Base-by-base conservation (phyloP, 176 grass and related monocot genomes). In the Rhynchospora tenuis region DNA sequence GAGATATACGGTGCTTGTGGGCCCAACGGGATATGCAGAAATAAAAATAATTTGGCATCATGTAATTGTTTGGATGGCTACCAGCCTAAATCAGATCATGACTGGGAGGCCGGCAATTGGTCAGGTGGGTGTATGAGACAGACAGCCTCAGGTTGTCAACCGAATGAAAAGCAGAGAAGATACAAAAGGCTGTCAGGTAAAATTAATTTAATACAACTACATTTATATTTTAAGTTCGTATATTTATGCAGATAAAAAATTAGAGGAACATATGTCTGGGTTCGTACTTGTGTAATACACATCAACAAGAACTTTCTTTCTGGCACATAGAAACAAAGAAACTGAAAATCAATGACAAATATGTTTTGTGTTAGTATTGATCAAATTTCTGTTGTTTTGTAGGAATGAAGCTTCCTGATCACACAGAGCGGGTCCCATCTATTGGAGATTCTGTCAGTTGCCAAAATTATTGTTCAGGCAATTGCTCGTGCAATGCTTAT, bases 401-500 rank as follows among this genome's bases (percentile, higher is more conserved):
- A 67, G 89, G 89, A n/a, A 61, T 92, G 55, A 97, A 92, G 65
- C 89, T 92, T 84, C 90, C 94, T 20, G 94, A 97, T 86, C 88
- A 85, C 42, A 78, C 91, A 5, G 12, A 79, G 12, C 92, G 86
- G 86, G 29, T 58, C 28, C 84, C 73, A 51, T 63, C 26, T 14
- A 79, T 84, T 50, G 17, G 0, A 7, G 80, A 86, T 87, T 85
- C 87, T 51, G 15, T 7, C 9, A 85, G 44, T 14, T 98, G 95
- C 65, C 81, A 33, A 54, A 60, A 9, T 51, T 60, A 31, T 31
- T 98, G 95, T 72, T 69, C 33, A 43, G 82, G 66, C 16, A 88
- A 98, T 56, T 98, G 95, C 31, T 93, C 92, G 29, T 98, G 95
- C 14, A 54, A 61, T 81, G 95, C 95, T 2, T 94, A 94, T 86